Percentiles rank a stretch among this genome's conserved stretches.
Evolutionary conservation across 108 stramenopile species (phyloP).

Genomic region (Skeletonema potamos): DNA sequence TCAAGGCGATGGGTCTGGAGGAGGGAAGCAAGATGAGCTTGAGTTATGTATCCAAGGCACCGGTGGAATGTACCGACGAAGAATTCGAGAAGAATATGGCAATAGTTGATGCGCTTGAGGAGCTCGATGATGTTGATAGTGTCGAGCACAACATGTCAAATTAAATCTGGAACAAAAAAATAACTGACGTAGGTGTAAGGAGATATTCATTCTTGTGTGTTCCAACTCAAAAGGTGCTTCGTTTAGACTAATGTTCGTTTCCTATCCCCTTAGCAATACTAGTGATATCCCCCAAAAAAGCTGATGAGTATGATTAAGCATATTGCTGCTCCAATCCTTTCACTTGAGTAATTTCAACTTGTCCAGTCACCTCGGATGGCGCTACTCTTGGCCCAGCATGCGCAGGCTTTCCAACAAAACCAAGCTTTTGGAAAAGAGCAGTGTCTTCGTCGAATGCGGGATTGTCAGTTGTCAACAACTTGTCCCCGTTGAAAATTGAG

Average conservation of each 20-base stretch:
- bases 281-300: not conserved
- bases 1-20: constrained; percentile 57
- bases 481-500: constrained; percentile 98
- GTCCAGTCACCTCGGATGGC: constrained; percentile 59
- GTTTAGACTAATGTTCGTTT: not conserved
- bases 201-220: not conserved
- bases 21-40: constrained; percentile 72
- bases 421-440: constrained; percentile 86
- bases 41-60: constrained; percentile 73
- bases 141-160: constrained; percentile 98
- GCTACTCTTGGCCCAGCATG: constrained; percentile 86
- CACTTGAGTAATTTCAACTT: constrained; percentile 75
- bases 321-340: constrained; percentile 44
- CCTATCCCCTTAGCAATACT: not conserved
- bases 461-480: constrained; percentile 93
- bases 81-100: constrained; percentile 94
- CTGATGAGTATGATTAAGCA: constrained; percentile 4
- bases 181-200: not conserved
- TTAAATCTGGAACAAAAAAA: constrained; percentile 28
- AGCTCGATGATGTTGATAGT: constrained; percentile 93
- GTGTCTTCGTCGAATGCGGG: constrained; percentile 92
- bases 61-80: constrained; percentile 88
- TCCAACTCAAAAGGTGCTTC: not conserved
- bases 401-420: constrained; percentile 90
- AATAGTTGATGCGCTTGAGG: constrained; percentile 92